phyloP scores from a whole-genome alignment of 116 monocot genomes.

The Phalaenopsis hybrid region DNA sequence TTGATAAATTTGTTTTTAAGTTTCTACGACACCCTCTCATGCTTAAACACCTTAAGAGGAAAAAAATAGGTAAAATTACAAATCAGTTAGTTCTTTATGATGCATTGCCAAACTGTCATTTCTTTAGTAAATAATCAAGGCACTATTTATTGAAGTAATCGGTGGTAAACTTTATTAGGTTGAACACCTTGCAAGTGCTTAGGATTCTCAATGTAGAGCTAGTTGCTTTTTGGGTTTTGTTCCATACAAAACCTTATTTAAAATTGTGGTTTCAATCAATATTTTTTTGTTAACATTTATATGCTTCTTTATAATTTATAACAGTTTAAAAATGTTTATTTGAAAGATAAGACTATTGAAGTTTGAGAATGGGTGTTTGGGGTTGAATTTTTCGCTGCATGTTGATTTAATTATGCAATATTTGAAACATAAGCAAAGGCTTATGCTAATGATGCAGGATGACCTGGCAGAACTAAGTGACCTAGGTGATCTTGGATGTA shows the following conservation, averaged over 20 bases:
- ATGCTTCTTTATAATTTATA: too few species aligned
- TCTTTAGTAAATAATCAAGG: background rate
- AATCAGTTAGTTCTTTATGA: background rate
- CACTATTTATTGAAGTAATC: background rate
- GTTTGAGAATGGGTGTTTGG: too few species aligned
- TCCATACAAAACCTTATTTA: background rate
- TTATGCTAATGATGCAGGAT: too few species aligned
- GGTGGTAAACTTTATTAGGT: background rate
- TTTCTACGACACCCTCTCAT: background rate
- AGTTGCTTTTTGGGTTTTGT: background rate
- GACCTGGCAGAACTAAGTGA: too few species aligned
- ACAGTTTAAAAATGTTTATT: too few species aligned
- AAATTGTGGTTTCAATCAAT: too few species aligned
- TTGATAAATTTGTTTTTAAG: background rate
- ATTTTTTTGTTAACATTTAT: too few species aligned
- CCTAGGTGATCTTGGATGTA: too few species aligned
- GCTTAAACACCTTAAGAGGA: background rate
- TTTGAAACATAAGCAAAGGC: too few species aligned
- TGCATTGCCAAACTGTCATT: background rate
- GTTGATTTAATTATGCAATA: too few species aligned
- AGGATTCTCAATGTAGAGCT: background rate
- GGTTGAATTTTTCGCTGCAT: too few species aligned
- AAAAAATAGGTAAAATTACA: background rate
- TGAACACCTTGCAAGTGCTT: background rate
- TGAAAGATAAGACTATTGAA: too few species aligned